Conservation (phyloP, 306 rosid species). For the Luffa aegyptiaca region DNA sequence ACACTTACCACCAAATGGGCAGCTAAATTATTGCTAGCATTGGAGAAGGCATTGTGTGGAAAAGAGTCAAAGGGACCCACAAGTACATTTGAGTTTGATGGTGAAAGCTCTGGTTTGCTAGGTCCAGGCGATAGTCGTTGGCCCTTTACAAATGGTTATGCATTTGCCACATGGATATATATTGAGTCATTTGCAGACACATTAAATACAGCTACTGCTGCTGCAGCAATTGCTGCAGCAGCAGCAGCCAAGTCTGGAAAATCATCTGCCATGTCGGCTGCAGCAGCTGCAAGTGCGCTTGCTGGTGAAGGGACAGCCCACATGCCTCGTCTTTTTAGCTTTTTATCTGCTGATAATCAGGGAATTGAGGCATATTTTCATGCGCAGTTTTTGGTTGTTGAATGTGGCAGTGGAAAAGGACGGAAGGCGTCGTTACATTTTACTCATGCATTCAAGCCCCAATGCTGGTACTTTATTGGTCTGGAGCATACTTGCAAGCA, state of each 20-base stretch:
- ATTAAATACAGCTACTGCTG: slow-evolving; percentile 91
- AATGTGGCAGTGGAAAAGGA: slow-evolving; percentile 82
- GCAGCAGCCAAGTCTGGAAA: slow-evolving; percentile 93
- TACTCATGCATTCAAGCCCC: slow-evolving; percentile 94
- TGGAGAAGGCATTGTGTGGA: slow-evolving; percentile 82
- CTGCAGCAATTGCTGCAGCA: slow-evolving; percentile 99
- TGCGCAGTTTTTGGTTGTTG: slow-evolving; percentile 96
- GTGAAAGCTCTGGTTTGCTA: slow-evolving; percentile 98
- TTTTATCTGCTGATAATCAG: slow-evolving; percentile 90
- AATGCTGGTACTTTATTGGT: slow-evolving; percentile 96
- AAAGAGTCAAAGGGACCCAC: slow-evolving; percentile 93
- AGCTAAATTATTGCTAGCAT: slow-evolving; percentile 61
- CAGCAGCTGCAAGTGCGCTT: slow-evolving; percentile 99
- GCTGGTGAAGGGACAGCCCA: slow-evolving; percentile 97
- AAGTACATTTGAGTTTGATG: slow-evolving; percentile 91
- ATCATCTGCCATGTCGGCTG: slow-evolving; percentile 98
- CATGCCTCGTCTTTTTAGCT: slow-evolving; percentile 95
- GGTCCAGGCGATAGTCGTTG: slow-evolving; percentile 98
- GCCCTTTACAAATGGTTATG: slow-evolving; percentile 93
- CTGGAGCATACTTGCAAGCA: slow-evolving; percentile 80
- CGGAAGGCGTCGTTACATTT: slow-evolving; percentile 92
- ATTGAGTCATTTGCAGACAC: slow-evolving; percentile 97
- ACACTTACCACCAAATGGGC: slow-evolving; percentile 75
- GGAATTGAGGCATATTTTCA: slow-evolving; percentile 98
- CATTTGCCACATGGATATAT: slow-evolving; percentile 96